phyloP scores from a whole-genome alignment of 2,329 filamentous ascomycete species.

The Phaeomoniella chlamydospora region DNA sequence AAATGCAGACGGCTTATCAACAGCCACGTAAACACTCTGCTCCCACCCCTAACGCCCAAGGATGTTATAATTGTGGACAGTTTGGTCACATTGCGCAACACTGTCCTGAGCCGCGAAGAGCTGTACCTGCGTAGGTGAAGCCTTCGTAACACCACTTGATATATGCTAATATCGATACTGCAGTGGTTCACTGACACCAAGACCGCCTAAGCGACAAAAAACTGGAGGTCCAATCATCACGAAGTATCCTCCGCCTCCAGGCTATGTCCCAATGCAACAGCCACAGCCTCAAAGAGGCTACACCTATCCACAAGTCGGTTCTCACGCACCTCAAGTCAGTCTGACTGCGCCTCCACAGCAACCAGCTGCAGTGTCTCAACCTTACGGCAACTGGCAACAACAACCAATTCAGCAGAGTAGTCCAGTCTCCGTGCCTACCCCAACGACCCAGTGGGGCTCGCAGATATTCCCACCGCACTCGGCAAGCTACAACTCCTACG shows the following conservation, averaged over 20 bases:
- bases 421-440: neutral
- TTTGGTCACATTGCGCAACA: constrained; percentile 17
- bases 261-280: constrained; percentile 10
- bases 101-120: constrained; percentile 17
- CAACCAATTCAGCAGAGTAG: neutral
- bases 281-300: constrained; percentile 8
- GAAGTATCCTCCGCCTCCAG: constrained; percentile 9
- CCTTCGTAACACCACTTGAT: no score
- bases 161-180: no score
- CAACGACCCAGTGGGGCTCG: neutral
- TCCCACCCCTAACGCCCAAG: constrained; percentile 7
- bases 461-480: neutral
- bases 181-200: constrained; percentile 8
- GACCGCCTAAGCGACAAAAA: constrained; percentile 15
- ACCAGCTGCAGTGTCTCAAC: neutral
- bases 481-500: neutral
- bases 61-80: constrained; percentile 20
- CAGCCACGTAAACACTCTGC: neutral
- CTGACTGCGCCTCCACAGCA: neutral
- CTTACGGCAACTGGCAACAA: neutral
- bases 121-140: constrained; percentile 17
- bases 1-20: no score
- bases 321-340: neutral
- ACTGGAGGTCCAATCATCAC: constrained; percentile 11
- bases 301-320: constrained; percentile 8